These are phyloP conservation scores for Pichia sp. DNA, from an alignment of 1,139 yeast genomes.

Conservation along the genomic window DNA sequence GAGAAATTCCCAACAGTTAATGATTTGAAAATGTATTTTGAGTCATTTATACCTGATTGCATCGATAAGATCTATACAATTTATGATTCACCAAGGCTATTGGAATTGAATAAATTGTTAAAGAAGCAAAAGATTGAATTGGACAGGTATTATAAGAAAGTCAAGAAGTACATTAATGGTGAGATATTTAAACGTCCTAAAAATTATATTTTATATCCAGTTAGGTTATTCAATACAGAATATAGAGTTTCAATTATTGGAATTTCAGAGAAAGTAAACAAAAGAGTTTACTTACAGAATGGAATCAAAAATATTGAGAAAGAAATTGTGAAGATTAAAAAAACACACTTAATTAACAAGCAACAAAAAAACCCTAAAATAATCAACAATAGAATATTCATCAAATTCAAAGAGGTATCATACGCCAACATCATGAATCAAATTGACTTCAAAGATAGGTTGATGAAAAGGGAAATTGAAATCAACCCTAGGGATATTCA, in stretches of 20 bases:
- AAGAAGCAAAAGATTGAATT: conserved; percentile 33
- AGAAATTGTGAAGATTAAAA: conserved; percentile 12
- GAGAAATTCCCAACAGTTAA: conserved; percentile 30
- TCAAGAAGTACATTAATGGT: conserved; percentile 22
- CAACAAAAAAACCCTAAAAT: conserved; percentile 4
- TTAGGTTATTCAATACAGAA: conserved; percentile 9
- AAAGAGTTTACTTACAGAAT: conserved; percentile 20
- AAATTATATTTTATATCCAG: conserved; percentile 15
- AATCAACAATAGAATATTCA: conserved; percentile 39
- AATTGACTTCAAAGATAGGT: conserved; percentile 23
- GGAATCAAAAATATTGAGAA: conserved; percentile 24
- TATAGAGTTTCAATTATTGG: conserved; percentile 30
- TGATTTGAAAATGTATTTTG: conserved; percentile 30
- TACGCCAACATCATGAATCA: conserved; percentile 53
- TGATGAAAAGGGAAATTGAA: conserved; percentile 34
- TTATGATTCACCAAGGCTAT: conserved; percentile 37
- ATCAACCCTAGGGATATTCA: conserved; percentile 52
- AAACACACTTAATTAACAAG: conserved; percentile 12
- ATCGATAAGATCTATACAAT: conserved; percentile 46
- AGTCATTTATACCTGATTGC: conserved; percentile 37
- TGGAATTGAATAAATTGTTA: conserved; percentile 31
- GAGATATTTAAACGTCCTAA: conserved; percentile 2
- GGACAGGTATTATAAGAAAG: conserved; percentile 34
- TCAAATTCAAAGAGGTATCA: conserved; percentile 43
- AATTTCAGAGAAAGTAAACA: conserved; percentile 21